A percentile compares a stretch with the other conserved stretches of the same genome.
Conservation (phyloP, 2,329 filamentous ascomycete genomes). For the Fusarium caatingaense region DNA sequence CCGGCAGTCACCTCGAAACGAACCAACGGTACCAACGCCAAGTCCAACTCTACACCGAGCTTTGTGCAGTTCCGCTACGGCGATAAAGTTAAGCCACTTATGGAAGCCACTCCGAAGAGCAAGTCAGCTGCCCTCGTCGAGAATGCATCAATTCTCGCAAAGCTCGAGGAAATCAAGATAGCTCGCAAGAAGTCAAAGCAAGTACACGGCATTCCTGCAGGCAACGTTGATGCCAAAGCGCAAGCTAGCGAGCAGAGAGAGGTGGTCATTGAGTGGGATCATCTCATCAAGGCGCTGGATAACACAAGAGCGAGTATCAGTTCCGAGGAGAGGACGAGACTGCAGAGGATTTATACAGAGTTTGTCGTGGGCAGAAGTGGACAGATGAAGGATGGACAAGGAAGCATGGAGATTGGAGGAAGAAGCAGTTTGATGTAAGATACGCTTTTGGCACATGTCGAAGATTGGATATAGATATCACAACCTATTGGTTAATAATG, state of each 20-base stretch:
- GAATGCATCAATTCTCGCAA: conserved; percentile 81
- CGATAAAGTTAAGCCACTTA: conserved; percentile 60
- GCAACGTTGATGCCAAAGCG: conserved; percentile 45
- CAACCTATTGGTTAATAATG: not conserved
- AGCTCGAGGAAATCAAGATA: conserved; percentile 81
- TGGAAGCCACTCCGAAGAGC: conserved; percentile 59
- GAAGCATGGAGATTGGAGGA: conserved; percentile 90
- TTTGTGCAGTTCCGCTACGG: conserved; percentile 91
- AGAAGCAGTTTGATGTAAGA: conserved; percentile 89
- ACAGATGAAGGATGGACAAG: conserved; percentile 94
- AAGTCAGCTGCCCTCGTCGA: conserved; percentile 73
- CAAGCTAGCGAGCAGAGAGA: conserved; percentile 64
- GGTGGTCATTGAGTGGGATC: conserved; percentile 85
- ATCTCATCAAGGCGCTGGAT: conserved; percentile 81
- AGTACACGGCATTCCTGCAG: conserved; percentile 44
- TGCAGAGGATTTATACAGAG: conserved; percentile 87
- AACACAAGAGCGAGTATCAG: conserved; percentile 87
- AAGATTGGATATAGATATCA: conserved; percentile 10
- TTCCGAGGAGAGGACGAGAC: conserved; percentile 76
- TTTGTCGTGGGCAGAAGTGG: conserved; percentile 94
- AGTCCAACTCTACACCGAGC: conserved; percentile 56
- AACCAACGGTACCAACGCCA: conserved; percentile 50
- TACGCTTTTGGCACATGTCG: conserved; percentile 9
- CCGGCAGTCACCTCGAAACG: conserved; percentile 53
- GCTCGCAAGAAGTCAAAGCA: conserved; percentile 65